Evolutionary conservation across 495 filamentous ascomycete genomes (phyloP).

Genomic region (Aspergillus sparsus): DNA sequence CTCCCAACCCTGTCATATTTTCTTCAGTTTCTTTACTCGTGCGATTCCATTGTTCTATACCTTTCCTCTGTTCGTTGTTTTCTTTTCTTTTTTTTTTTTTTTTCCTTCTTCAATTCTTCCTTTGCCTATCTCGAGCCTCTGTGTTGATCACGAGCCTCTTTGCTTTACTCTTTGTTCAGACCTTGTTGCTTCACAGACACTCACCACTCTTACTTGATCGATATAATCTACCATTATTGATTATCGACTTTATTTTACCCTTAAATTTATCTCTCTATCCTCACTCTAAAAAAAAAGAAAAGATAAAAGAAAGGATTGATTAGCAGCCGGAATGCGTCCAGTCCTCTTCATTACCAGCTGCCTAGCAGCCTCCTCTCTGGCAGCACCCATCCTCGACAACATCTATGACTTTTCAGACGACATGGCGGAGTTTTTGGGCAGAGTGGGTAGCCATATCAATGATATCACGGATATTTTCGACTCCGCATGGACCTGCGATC

Average conservation of each 20-base stretch:
- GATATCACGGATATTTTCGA: constrained; percentile 22
- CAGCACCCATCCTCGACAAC: constrained; percentile 40
- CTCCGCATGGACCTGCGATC: constrained; percentile 35
- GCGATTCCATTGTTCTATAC: background rate
- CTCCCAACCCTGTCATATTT: constrained; percentile 4
- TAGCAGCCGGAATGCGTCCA: constrained; percentile 35
- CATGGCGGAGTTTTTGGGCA: constrained; percentile 39
- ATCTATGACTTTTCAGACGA: constrained; percentile 42
- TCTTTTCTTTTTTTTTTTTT: constrained; percentile 1
- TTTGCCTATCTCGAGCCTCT: constrained; percentile 9
- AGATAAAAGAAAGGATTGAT: constrained; percentile 3
- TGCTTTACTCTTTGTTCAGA: background rate
- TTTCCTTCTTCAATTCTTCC: constrained; percentile 8
- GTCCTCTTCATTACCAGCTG: constrained; percentile 29
- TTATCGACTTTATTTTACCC: background rate
- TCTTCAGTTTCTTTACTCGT: constrained; percentile 15
- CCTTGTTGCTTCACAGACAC: background rate
- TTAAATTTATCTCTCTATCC: background rate
- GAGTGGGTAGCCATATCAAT: constrained; percentile 44
- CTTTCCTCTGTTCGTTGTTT: background rate
- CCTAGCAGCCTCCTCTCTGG: constrained; percentile 36
- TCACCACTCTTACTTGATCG: background rate
- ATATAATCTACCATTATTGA: too few relatives aligned
- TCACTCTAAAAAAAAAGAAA: background rate
- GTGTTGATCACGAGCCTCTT: constrained; percentile 4